Evolutionary conservation across 257 asterid species (phyloP).

Genomic region (Penstemon barbatus): DNA sequence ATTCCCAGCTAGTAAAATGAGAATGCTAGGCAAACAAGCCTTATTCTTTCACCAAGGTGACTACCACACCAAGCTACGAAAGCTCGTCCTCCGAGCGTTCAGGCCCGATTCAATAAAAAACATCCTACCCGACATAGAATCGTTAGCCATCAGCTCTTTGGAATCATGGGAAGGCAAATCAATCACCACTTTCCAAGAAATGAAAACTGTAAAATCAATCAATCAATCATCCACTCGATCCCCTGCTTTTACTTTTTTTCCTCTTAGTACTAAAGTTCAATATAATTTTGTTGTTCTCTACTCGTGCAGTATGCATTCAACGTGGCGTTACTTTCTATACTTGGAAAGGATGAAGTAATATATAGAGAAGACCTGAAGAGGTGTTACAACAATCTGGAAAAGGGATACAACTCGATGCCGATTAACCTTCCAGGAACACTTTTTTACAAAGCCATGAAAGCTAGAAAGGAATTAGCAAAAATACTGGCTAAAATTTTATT

Average conservation of each 20-base stretch:
- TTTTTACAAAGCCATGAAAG: conserved; percentile 72
- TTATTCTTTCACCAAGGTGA: conserved; percentile 77
- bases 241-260: conserved; percentile 33
- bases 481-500: conserved; percentile 54
- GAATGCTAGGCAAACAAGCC: conserved; percentile 78
- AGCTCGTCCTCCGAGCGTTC: conserved; percentile 71
- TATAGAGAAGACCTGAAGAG: conserved; percentile 75
- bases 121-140: conserved; percentile 54
- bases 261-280: neutral
- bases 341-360: conserved; percentile 61
- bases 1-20: conserved; percentile 76
- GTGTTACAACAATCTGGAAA: conserved; percentile 68
- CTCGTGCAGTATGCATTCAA: conserved; percentile 78
- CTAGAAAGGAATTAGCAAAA: conserved; percentile 57
- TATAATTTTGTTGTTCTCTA: conserved; percentile 8
- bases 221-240: no score
- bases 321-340: conserved; percentile 69
- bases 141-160: conserved; percentile 42
- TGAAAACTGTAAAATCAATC: conserved; percentile 88
- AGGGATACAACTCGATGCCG: conserved; percentile 78
- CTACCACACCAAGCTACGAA: conserved; percentile 62
- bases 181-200: conserved; percentile 74
- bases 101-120: conserved; percentile 60
- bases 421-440: conserved; percentile 70
- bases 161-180: conserved; percentile 54